Evolutionary conservation across 2,329 filamentous ascomycete genomes (phyloP), one percentile per base, ranked within the genome.

Genomic region (Helotiales sp.): DNA sequence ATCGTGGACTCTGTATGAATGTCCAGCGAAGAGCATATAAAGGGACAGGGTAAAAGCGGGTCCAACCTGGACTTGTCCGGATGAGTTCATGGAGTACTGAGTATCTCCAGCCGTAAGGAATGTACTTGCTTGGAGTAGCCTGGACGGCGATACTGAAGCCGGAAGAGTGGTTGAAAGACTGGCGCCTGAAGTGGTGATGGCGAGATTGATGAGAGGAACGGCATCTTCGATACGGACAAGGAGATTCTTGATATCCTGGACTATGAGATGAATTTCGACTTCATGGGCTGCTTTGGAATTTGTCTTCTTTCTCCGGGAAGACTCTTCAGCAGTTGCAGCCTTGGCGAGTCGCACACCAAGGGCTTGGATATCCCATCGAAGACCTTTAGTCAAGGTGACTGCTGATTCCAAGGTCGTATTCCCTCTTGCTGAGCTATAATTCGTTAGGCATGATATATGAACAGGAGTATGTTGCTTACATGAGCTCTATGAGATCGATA

Each of bases 11-110:
- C 86, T 80, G 40, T 72, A 81, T 3, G 89, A 82, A 78, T 98
- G 93, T 1, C 93, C 91, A 1, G 90, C 85, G 75, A 98, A 99
- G 0, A 98, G 85, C 93, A 98, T 97, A 79, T 98, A 99, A 72
- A 98, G 82, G 0, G 94, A 97, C 7, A 98, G 79, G 0, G 87
- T 91, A 75, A 97, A 98, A 0, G 89, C 87, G 0, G 95, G 93
- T 0, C 96, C 96, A 67, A 98, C 91, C 76, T 97, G 93, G 54
- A 93, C 88, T 0, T 90, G 85, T 10, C 82, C 80, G 0, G 81
- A 84, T 6, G 89, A 86, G 47, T 87, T 83, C 70, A 88, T 84
- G 1, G 87, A 86, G 78, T 96, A 97, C 70, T 93, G 91, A 0
- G 89, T 91, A 78, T 99, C 96, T 2, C 93, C 93, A 52, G 93